phyloP scores from a whole-genome alignment of 768 basidiomycete species.

The Cystobasidiopsis lactophilus region DNA sequence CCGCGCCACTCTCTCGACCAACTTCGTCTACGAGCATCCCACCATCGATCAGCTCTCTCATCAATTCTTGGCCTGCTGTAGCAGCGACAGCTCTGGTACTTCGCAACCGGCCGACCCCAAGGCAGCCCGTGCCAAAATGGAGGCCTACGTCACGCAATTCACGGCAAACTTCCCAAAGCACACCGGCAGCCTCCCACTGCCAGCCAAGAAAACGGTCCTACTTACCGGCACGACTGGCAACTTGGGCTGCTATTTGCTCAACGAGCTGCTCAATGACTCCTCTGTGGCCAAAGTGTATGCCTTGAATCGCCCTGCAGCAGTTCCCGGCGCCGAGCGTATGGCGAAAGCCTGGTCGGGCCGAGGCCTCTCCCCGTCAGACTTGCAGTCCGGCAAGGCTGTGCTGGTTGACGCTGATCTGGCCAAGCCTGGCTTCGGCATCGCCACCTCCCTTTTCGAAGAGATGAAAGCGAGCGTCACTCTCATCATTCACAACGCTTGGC shows the following conservation, averaged over 20 bases:
- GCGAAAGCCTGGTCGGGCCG: not conserved
- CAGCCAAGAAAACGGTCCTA: not conserved
- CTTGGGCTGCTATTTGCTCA: slow-evolving; percentile 1
- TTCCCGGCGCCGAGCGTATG: not conserved
- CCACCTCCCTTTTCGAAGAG: not conserved
- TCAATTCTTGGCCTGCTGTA: not conserved
- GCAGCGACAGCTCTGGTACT: not conserved
- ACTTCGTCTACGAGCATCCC: not conserved
- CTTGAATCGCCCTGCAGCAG: not conserved
- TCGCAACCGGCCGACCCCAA: not conserved
- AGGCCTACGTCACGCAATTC: not conserved
- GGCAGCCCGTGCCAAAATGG: not conserved
- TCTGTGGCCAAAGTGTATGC: not conserved
- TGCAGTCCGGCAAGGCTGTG: not conserved
- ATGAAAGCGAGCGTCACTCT: slow-evolving; percentile 1
- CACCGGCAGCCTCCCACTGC: not conserved
- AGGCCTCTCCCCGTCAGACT: not conserved
- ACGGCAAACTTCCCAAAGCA: not conserved
- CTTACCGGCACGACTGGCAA: not conserved
- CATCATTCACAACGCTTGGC: slow-evolving; percentile 3
- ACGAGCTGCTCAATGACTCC: not conserved
- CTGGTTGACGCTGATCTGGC: not conserved
- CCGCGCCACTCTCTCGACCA: not conserved
- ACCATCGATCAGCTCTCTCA: not conserved
- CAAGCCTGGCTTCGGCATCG: not conserved